Conservation (phyloP, 1,284 basidiomycete genomes). For the Anthracocystis walkeri region DNA sequence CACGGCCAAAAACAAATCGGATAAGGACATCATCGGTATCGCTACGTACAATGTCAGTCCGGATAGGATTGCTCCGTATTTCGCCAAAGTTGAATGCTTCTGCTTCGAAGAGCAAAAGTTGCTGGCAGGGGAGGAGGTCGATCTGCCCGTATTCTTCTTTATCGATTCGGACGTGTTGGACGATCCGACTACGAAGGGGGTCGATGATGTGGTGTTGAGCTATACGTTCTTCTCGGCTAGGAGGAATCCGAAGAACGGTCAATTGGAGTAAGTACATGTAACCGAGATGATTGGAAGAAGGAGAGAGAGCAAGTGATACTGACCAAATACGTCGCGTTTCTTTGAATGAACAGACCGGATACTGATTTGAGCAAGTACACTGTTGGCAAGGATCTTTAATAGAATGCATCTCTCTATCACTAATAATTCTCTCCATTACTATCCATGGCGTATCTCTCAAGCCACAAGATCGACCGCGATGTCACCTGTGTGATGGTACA, state of each 20-base stretch:
- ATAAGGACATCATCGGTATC: constrained; percentile 94
- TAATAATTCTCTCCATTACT: background rate
- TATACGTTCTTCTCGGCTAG: constrained; percentile 93
- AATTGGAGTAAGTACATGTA: constrained; percentile 58
- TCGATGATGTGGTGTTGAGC: constrained; percentile 91
- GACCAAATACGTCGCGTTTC: background rate
- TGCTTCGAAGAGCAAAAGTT: constrained; percentile 99
- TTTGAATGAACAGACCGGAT: constrained; percentile 45
- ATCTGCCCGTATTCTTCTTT: constrained; percentile 98
- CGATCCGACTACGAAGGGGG: constrained; percentile 84
- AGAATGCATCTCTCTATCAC: background rate
- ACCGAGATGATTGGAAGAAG: too few relatives aligned
- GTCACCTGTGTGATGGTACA: background rate
- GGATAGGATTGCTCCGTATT: constrained; percentile 95
- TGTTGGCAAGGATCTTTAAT: constrained; percentile 53
- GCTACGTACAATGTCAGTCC: constrained; percentile 98
- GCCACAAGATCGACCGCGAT: background rate
- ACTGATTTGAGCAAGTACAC: constrained; percentile 62
- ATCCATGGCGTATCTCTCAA: too few relatives aligned
- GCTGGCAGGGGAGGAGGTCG: constrained; percentile 93
- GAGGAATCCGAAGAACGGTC: constrained; percentile 68
- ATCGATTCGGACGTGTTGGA: constrained; percentile 96
- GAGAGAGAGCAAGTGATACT: background rate
- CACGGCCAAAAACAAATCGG: constrained; percentile 86
- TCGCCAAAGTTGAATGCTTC: constrained; percentile 99